Evolutionary conservation across 495 filamentous ascomycete species (phyloP).

Genomic region (Patellaria atrata): DNA sequence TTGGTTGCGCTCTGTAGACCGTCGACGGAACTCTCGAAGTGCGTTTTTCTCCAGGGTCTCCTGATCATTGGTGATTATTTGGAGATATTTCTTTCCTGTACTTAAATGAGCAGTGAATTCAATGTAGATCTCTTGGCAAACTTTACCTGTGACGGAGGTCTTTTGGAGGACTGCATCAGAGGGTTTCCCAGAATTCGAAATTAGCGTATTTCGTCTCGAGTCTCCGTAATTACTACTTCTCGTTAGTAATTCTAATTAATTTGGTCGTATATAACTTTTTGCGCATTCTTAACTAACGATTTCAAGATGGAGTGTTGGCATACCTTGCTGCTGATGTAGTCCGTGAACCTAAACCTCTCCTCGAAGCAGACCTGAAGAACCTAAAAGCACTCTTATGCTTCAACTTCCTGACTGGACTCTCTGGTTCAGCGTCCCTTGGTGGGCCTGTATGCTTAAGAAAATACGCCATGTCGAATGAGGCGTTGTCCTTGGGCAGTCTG

Average conservation of each 20-base stretch:
- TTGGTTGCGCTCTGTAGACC: no score
- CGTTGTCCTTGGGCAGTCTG: slow-evolving; percentile 1
- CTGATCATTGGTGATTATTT: slow-evolving; percentile 3
- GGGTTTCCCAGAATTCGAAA: not conserved
- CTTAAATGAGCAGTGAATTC: not conserved
- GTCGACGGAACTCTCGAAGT: no score
- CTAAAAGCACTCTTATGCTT: slow-evolving; percentile 6
- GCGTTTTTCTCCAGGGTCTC: no score
- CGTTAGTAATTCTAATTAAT: no score
- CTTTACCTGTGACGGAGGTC: slow-evolving; percentile 1
- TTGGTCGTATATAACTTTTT: no score
- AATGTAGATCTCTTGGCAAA: not conserved
- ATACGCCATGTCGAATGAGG: slow-evolving; percentile 7
- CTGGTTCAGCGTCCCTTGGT: not conserved
- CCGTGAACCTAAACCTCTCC: not conserved
- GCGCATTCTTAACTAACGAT: no score
- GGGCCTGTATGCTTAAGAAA: slow-evolving; percentile 5
- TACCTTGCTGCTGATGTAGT: not conserved
- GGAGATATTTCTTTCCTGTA: slow-evolving; percentile 4
- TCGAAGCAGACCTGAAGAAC: slow-evolving; percentile 3
- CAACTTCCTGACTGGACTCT: not conserved
- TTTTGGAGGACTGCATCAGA: slow-evolving; percentile 3
- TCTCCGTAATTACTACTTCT: no score
- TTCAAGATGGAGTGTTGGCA: no score
- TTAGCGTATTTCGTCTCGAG: not conserved